Percentiles rank a stretch among this genome's conserved stretches.
Evolutionary conservation across 306 rosid genomes (phyloP).

Genomic region (Clitoria ternatea): DNA sequence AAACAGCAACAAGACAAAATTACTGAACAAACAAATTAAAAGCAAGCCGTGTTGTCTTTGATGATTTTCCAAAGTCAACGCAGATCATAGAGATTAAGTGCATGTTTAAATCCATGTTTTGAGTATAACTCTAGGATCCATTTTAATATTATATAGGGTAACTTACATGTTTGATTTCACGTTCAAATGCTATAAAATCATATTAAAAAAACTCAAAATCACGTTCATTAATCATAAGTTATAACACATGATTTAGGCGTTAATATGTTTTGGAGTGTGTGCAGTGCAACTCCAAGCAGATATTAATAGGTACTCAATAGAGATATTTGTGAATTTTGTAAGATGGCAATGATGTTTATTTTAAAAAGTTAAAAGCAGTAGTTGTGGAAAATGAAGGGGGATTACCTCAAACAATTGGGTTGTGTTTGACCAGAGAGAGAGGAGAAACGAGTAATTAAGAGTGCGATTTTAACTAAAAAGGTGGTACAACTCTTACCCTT

Average conservation of each 20-base stretch:
- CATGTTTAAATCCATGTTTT: too few species aligned
- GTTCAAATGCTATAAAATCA: too few species aligned
- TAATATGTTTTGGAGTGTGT: too few species aligned
- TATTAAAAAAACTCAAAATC: too few species aligned
- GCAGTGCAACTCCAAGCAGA: too few species aligned
- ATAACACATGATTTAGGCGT: too few species aligned
- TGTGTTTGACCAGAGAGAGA: background rate
- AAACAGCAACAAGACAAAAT: background rate
- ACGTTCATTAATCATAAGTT: too few species aligned
- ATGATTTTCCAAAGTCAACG: background rate
- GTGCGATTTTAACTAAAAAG: background rate
- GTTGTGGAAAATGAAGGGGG: background rate
- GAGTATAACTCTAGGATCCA: too few species aligned
- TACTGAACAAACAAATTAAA: background rate
- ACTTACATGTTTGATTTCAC: too few species aligned
- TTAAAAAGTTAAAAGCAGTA: background rate
- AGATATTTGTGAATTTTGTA: background rate
- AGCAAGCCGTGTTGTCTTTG: background rate
- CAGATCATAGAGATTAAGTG: background rate
- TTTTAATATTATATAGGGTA: too few species aligned
- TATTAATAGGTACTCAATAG: background rate
- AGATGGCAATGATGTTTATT: background rate
- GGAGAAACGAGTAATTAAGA: background rate
- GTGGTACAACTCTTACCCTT: background rate
- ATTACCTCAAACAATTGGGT: slow-evolving; percentile 8